These are phyloP conservation scores for Myriosclerotinia scirpicola DNA, from an alignment of 2,329 filamentous ascomycete genomes.

Conservation along the genomic window DNA sequence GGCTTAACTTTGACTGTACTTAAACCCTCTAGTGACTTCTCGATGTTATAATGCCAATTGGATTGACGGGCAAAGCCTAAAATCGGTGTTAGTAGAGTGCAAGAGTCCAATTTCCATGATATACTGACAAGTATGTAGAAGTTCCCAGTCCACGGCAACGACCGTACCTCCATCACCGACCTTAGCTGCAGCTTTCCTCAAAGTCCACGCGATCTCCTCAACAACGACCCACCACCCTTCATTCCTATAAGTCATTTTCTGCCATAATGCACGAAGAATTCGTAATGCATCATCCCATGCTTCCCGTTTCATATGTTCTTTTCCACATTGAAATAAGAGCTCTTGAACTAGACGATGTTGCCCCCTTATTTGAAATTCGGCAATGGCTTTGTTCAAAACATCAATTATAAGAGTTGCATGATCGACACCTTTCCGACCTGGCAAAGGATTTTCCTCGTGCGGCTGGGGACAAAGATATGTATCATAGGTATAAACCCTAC, in stretches of 20 bases:
- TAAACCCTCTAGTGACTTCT: conserved; percentile 55
- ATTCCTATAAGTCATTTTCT: conserved; percentile 53
- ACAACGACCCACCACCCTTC: conserved; percentile 61
- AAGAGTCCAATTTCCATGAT: not conserved
- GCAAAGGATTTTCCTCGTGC: conserved; percentile 57
- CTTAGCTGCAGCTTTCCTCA: conserved; percentile 56
- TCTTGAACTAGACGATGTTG: conserved; percentile 57
- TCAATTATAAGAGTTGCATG: conserved; percentile 58
- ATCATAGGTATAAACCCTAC: conserved; percentile 59
- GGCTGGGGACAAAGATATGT: conserved; percentile 67
- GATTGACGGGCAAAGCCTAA: conserved; percentile 54
- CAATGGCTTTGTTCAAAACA: conserved; percentile 51
- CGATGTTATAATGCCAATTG: conserved; percentile 62
- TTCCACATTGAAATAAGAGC: conserved; percentile 55
- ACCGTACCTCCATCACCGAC: conserved; percentile 56
- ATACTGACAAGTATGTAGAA: conserved; percentile 58
- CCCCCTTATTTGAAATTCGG: conserved; percentile 54
- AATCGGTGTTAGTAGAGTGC: conserved; percentile 29
- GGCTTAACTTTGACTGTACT: conserved; percentile 47
- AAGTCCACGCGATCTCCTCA: conserved; percentile 61
- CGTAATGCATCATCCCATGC: conserved; percentile 56
- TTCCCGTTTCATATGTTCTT: conserved; percentile 52
- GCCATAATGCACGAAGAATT: conserved; percentile 58
- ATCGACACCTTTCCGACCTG: conserved; percentile 50
- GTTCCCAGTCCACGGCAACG: conserved; percentile 64